These are phyloP conservation scores for Globisporangium abappressorium DNA, from an alignment of 352 stramenopile species.

Conservation along the genomic window DNA sequence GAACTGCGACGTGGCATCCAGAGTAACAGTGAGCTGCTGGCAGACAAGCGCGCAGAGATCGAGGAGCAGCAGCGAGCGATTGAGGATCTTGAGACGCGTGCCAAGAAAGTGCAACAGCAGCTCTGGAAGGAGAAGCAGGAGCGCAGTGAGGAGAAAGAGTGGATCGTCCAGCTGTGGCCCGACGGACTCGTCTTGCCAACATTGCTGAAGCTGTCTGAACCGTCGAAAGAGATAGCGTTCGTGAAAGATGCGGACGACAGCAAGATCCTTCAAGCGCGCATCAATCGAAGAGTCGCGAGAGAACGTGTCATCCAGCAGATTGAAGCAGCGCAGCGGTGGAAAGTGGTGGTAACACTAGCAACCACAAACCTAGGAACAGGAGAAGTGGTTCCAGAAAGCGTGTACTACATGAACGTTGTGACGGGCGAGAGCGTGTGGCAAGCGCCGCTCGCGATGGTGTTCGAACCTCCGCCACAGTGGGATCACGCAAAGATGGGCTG, in stretches of 20 bases:
- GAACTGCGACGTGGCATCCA: neutral
- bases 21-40: neutral
- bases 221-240: constrained; percentile 1
- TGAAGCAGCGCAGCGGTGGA: constrained; percentile 47
- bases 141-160: constrained; percentile 57
- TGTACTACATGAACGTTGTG: constrained; percentile 54
- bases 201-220: constrained; percentile 41
- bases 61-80: neutral
- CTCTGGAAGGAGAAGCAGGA: constrained; percentile 42
- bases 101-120: constrained; percentile 19
- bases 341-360: constrained; percentile 29
- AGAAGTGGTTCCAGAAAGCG: constrained; percentile 18
- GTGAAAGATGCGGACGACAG: constrained; percentile 27
- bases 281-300: constrained; percentile 32
- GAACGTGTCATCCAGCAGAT: constrained; percentile 43
- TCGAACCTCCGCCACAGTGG: constrained; percentile 56
- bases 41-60: neutral
- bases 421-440: constrained; percentile 65
- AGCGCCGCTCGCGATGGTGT: constrained; percentile 48
- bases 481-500: constrained; percentile 53
- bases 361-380: constrained; percentile 11
- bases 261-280: constrained; percentile 34
- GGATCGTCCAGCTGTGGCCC: constrained; percentile 64
- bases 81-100: constrained; percentile 15
- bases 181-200: constrained; percentile 53